These are phyloP conservation scores for Nannochloropsis gaditana DNA, from an alignment of 108 stramenopile genomes.

Conservation along the genomic window DNA sequence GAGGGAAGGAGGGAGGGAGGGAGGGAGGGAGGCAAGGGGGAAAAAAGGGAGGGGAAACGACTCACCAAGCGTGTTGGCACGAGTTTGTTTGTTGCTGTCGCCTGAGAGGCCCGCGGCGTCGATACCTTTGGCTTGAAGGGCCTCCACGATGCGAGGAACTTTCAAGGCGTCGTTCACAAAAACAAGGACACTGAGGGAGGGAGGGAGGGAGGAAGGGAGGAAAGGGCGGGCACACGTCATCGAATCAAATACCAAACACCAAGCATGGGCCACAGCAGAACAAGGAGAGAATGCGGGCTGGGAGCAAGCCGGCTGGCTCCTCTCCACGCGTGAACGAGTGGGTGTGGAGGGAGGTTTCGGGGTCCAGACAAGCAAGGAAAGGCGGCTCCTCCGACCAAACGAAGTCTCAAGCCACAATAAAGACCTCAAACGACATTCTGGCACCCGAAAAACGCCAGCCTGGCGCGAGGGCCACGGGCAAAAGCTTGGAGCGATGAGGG, in stretches of 20 bases:
- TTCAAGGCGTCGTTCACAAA: background rate
- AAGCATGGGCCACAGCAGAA: too few species aligned
- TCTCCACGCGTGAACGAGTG: too few species aligned
- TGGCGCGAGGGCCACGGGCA: too few species aligned
- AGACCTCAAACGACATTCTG: too few species aligned
- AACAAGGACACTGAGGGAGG: background rate
- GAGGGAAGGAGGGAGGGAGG: background rate
- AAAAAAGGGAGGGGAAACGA: background rate
- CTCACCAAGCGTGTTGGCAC: background rate
- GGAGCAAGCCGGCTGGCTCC: too few species aligned
- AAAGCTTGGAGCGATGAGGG: background rate
- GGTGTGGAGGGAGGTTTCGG: too few species aligned
- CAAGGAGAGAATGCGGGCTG: too few species aligned
- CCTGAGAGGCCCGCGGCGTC: background rate
- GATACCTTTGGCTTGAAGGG: background rate
- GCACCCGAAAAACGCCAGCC: too few species aligned
- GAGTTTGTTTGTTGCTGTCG: background rate
- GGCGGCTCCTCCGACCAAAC: too few species aligned
- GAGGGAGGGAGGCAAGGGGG: background rate
- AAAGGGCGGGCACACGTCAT: background rate
- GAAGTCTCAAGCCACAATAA: too few species aligned
- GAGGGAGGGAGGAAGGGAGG: background rate
- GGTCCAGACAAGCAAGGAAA: too few species aligned
- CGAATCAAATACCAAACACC: too few species aligned
- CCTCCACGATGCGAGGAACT: background rate